Conservation (phyloP, 805 yeast species). For the Candida broadrunensis region DNA sequence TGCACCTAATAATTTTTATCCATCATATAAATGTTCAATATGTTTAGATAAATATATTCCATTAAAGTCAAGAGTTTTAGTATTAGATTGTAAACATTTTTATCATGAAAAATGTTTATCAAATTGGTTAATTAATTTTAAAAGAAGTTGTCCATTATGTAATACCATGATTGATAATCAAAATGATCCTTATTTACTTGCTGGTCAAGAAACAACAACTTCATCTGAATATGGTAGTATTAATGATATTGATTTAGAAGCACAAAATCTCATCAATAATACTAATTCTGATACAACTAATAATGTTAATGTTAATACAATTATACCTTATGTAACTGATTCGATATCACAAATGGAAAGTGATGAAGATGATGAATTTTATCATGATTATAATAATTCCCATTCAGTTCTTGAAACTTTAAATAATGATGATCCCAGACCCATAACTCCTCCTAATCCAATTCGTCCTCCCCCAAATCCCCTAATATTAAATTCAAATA, state of each 20-base stretch:
- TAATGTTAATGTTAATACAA: not conserved
- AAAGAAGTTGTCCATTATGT: conserved; percentile 59
- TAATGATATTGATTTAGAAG: conserved; percentile 11
- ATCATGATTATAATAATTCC: not conserved
- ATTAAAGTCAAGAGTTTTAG: conserved; percentile 46
- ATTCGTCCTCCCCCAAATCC: not conserved
- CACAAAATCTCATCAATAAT: too few species aligned
- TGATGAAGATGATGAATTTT: not conserved
- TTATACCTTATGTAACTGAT: not conserved
- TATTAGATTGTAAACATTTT: conserved; percentile 59
- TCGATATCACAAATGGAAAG: not conserved
- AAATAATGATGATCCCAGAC: not conserved
- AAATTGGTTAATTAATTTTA: conserved; percentile 56
- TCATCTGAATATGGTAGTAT: conserved; percentile 20
- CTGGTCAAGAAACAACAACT: conserved; percentile 9
- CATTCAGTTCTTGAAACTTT: conserved; percentile 2
- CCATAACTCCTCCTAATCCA: not conserved
- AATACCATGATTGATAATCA: conserved; percentile 24
- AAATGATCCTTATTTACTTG: conserved; percentile 12
- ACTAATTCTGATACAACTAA: not conserved
- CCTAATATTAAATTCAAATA: not conserved
- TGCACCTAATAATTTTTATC: conserved; percentile 31
- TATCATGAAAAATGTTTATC: conserved; percentile 57
- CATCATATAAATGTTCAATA: conserved; percentile 56
- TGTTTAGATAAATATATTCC: conserved; percentile 54